phyloP scores from a whole-genome alignment of 2,329 filamentous ascomycete species.

The Trichoderma breve region DNA sequence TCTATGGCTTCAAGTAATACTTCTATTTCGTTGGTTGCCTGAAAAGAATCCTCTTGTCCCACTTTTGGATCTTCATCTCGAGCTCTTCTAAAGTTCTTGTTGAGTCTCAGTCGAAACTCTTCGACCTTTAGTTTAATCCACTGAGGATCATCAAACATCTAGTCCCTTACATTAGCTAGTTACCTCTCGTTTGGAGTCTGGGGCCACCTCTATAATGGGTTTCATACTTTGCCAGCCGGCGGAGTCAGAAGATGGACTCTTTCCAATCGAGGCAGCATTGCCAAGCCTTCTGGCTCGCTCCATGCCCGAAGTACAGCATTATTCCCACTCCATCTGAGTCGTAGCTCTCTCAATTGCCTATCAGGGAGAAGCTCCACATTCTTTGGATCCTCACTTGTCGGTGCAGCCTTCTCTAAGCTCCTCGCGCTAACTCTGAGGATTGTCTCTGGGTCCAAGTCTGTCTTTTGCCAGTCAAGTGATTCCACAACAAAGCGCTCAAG shows the following conservation, averaged over 20 bases:
- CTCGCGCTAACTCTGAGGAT: background rate
- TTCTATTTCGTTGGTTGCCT: too few species aligned
- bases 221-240: background rate
- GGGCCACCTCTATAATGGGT: background rate
- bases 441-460: background rate
- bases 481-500: background rate
- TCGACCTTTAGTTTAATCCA: too few species aligned
- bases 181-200: background rate
- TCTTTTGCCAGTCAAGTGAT: background rate
- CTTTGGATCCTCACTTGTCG: background rate
- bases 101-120: too few species aligned
- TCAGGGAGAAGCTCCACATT: too few species aligned
- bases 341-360: background rate
- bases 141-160: too few species aligned
- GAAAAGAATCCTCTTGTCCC: too few species aligned
- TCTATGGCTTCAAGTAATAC: too few species aligned
- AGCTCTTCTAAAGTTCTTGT: too few species aligned
- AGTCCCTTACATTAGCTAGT: too few species aligned
- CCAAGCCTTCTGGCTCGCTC: background rate
- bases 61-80: too few species aligned
- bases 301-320: background rate
- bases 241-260: background rate
- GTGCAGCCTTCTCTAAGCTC: background rate
- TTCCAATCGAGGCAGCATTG: background rate
- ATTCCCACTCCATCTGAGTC: background rate